A percentile compares a stretch with the other conserved stretches of the same genome.
phyloP scores from a whole-genome alignment of 1,139 yeast species.

The Tardiomyces depauwii region DNA sequence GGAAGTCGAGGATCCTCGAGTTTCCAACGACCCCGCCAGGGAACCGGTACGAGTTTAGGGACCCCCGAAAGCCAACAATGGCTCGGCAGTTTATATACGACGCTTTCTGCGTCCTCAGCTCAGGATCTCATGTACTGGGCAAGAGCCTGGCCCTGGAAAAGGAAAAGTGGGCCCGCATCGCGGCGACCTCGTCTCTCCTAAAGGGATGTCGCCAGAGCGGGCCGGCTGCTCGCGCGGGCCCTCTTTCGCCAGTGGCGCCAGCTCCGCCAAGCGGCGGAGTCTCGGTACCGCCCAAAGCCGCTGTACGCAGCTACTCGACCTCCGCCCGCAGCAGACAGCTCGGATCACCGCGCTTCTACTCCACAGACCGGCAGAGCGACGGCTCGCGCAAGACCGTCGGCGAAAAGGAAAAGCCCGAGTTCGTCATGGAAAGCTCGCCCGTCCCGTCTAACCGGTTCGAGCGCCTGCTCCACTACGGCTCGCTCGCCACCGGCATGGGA shows the following conservation, averaged over 20 bases:
- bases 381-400: conserved; percentile 1
- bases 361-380: too few species aligned
- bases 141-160: not conserved
- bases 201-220: not conserved
- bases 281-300: not conserved
- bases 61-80: too few species aligned
- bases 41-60: too few species aligned
- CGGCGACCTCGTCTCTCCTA: not conserved
- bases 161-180: not conserved
- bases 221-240: too few species aligned
- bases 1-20: too few species aligned
- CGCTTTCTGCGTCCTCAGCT: not conserved
- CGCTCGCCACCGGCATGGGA: conserved; percentile 87
- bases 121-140: not conserved
- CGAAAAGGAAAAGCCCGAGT: conserved; percentile 28
- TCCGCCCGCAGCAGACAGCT: too few species aligned
- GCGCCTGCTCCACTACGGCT: conserved; percentile 84
- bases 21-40: too few species aligned
- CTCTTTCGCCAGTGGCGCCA: too few species aligned
- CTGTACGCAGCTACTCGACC: not conserved
- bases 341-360: too few species aligned
- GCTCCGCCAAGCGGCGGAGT: too few species aligned
- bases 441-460: conserved; percentile 84
- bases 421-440: conserved; percentile 46
- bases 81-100: not conserved